Conservation (phyloP, 331 rosid genomes). For the Erythrophleum ivorense region DNA sequence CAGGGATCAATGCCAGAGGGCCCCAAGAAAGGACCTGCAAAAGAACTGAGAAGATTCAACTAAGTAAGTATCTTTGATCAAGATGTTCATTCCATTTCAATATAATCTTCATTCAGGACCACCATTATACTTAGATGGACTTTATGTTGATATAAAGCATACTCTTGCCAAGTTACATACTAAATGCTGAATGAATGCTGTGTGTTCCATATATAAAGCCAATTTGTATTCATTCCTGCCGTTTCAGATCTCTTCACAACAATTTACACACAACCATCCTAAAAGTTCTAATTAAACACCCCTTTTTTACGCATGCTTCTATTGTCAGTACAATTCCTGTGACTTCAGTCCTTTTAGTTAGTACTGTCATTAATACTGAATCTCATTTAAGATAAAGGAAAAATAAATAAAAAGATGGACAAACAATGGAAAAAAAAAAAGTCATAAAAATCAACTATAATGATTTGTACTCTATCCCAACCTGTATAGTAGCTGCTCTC, state of each 20-base stretch:
- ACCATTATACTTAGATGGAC: not conserved
- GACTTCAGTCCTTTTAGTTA: conserved; percentile 2
- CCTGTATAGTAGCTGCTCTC: not conserved
- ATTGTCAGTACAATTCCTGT: not conserved
- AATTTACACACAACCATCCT: not conserved
- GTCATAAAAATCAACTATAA: not conserved
- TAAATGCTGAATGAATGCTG: not conserved
- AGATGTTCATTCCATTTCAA: not conserved
- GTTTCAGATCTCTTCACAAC: conserved; percentile 12
- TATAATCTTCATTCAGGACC: not conserved
- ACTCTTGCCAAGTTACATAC: not conserved
- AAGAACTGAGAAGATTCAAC: conserved; percentile 60
- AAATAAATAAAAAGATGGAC: not conserved
- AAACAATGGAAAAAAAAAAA: not conserved
- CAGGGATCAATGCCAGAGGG: conserved; percentile 63
- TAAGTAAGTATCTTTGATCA: conserved; percentile 31
- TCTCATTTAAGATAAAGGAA: conserved; percentile 2
- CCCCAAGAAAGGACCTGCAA: conserved; percentile 92
- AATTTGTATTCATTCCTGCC: not conserved
- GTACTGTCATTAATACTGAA: not conserved
- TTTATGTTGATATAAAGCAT: not conserved
- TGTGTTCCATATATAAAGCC: not conserved
- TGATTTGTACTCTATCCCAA: not conserved
- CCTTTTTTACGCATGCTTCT: not conserved
- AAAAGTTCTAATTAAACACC: not conserved